Conservation (phyloP, 2,329 filamentous ascomycete genomes). For the Colletotrichum tanaceti region DNA sequence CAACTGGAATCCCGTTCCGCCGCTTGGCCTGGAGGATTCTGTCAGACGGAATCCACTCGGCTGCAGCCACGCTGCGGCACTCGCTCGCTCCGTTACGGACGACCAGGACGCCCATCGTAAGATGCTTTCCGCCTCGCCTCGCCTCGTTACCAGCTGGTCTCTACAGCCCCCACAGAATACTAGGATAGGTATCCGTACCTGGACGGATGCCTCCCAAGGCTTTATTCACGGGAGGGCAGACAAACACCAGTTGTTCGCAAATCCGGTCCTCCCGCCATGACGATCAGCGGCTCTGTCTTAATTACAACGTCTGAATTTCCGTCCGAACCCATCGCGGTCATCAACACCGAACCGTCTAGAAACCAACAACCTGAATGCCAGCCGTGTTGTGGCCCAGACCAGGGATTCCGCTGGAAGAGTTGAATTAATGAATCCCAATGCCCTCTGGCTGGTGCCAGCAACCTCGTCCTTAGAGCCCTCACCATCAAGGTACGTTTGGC, state of each 20-base stretch:
- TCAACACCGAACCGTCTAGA: constrained; percentile 8
- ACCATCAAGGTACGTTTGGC: background rate
- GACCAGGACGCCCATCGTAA: background rate
- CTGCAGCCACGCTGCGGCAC: background rate
- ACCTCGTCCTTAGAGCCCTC: background rate
- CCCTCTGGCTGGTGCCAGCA: background rate
- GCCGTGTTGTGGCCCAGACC: background rate
- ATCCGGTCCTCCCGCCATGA: background rate
- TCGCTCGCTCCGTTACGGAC: background rate
- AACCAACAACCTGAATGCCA: background rate
- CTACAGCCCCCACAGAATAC: background rate
- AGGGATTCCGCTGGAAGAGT: background rate
- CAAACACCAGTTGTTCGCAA: too few relatives aligned
- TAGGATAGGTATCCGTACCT: too few relatives aligned
- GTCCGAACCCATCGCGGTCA: constrained; percentile 17
- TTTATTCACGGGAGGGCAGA: too few relatives aligned
- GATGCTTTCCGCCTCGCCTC: background rate
- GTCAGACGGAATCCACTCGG: background rate
- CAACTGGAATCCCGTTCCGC: constrained; percentile 17
- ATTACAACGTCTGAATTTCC: constrained; percentile 11
- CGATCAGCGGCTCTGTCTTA: constrained; percentile 21
- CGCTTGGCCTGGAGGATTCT: constrained; percentile 16
- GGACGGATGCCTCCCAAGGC: too few relatives aligned
- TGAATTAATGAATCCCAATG: background rate
- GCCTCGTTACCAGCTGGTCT: background rate